phyloP scores from a whole-genome alignment of 1,284 basidiomycete species.

The Trametes sp. region DNA sequence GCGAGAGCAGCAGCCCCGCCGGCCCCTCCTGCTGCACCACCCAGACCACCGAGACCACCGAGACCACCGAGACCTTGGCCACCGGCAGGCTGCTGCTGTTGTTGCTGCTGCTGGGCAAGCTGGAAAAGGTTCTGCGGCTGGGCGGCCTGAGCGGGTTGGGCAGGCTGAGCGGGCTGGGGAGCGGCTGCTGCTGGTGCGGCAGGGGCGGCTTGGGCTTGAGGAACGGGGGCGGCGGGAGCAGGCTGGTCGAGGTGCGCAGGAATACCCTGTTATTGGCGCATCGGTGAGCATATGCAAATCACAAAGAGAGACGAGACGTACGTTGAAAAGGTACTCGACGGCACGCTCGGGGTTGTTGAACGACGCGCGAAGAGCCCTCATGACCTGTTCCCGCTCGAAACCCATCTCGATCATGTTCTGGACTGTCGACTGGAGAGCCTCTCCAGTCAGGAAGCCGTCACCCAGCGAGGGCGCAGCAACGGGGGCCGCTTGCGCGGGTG shows the following conservation, averaged over 20 bases:
- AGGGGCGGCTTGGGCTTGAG: conserved; percentile 48
- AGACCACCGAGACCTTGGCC: conserved; percentile 22
- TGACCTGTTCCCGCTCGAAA: conserved; percentile 87
- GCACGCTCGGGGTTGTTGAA: conserved; percentile 99
- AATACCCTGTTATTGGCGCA: conserved; percentile 66
- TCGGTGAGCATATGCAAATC: conserved; percentile 7
- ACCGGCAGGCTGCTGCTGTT: conserved; percentile 43
- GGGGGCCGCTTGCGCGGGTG: conserved; percentile 47
- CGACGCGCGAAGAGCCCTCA: conserved; percentile 89
- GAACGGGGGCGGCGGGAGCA: conserved; percentile 45
- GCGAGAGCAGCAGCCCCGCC: conserved; percentile 53
- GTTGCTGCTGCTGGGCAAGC: conserved; percentile 78
- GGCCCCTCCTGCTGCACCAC: conserved; percentile 41
- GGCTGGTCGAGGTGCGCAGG: conserved; percentile 70
- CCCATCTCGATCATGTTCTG: conserved; percentile 95
- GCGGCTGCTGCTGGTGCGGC: conserved; percentile 47
- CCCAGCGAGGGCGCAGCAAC: conserved; percentile 52
- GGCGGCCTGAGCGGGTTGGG: conserved; percentile 46
- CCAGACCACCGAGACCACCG: conserved; percentile 24
- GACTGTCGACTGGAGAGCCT: conserved; percentile 78
- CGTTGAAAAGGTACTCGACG: conserved; percentile 96
- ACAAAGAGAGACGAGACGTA: conserved; percentile 48
- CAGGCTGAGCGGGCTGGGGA: conserved; percentile 46
- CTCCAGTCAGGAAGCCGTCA: conserved; percentile 78
- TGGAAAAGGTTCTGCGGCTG: conserved; percentile 80